A percentile compares a stretch with the other conserved stretches of the same genome.
Evolutionary conservation across 2,329 filamentous ascomycete species (phyloP).

Genomic region (Exophiala phaeomuriformis): DNA sequence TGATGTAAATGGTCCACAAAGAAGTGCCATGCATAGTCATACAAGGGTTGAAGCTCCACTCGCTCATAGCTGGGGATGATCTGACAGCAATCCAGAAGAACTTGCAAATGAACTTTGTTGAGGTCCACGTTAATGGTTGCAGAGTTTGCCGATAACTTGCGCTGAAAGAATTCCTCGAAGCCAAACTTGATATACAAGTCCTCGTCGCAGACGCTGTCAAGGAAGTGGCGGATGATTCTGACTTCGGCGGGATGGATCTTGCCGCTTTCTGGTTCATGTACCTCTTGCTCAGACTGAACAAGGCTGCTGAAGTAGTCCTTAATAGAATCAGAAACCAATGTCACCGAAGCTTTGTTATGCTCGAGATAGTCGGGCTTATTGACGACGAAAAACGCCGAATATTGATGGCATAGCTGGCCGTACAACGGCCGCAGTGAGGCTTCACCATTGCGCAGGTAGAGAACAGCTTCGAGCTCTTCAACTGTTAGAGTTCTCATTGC

Average conservation of each 20-base stretch:
- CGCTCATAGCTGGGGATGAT: not conserved
- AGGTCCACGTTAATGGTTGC: not conserved
- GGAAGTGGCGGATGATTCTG: not conserved
- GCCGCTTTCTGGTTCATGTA: not conserved
- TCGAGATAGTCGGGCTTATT: not conserved
- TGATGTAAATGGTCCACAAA: conserved; percentile 1
- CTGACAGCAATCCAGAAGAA: not conserved
- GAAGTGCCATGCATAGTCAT: not conserved
- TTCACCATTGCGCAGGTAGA: not conserved
- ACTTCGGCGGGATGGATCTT: not conserved
- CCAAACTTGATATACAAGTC: conserved; percentile 1
- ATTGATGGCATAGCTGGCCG: not conserved
- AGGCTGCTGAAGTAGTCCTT: not conserved
- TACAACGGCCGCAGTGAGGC: not conserved
- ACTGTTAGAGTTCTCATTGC: not conserved
- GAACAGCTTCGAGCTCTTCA: not conserved
- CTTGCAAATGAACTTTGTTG: not conserved
- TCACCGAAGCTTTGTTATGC: not conserved
- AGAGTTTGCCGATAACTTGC: not conserved
- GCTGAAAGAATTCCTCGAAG: conserved; percentile 1
- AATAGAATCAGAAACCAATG: not conserved
- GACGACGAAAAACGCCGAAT: not conserved
- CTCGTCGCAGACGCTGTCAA: not conserved
- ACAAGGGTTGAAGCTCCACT: not conserved
- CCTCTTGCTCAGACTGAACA: not conserved